phyloP scores from a whole-genome alignment of 345 rosid genomes.

The Punica granatum region DNA sequence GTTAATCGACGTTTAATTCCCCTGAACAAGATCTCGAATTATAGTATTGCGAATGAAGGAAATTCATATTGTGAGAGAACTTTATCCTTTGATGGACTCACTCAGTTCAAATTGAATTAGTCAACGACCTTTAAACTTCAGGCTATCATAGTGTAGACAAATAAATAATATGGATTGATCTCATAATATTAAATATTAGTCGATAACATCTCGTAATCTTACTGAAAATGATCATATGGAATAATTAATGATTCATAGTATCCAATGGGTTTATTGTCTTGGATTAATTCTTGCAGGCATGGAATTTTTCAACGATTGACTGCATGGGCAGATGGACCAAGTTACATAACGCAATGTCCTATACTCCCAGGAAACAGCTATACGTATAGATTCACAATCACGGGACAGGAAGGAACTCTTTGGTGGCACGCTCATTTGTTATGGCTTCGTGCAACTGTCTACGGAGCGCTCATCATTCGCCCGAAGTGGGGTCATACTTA shows the following conservation, averaged over 20 bases:
- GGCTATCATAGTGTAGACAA: no score
- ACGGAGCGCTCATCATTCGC: constrained; percentile 71
- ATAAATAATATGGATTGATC: no score
- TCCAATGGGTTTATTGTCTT: neutral
- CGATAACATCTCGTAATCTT: no score
- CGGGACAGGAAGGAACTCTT: constrained; percentile 63
- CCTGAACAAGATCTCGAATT: no score
- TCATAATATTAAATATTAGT: no score
- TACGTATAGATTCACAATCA: constrained; percentile 49
- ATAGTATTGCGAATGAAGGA: no score
- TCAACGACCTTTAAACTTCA: no score
- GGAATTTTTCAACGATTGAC: constrained; percentile 63
- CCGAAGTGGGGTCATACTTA: constrained; percentile 47
- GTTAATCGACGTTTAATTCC: no score
- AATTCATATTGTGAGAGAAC: no score
- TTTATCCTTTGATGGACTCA: no score
- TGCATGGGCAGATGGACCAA: constrained; percentile 86
- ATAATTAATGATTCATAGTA: neutral
- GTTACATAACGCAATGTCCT: constrained; percentile 79
- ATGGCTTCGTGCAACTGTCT: constrained; percentile 62
- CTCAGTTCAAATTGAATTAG: no score
- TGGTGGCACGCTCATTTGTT: constrained; percentile 91
- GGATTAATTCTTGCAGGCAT: constrained; percentile 44
- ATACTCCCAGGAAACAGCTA: constrained; percentile 49
- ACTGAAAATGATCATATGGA: no score